A percentile compares a stretch with the other conserved stretches of the same genome.
Evolutionary conservation across 306 rosid genomes (phyloP).

Genomic region (Pterocarpus macrocarpus): DNA sequence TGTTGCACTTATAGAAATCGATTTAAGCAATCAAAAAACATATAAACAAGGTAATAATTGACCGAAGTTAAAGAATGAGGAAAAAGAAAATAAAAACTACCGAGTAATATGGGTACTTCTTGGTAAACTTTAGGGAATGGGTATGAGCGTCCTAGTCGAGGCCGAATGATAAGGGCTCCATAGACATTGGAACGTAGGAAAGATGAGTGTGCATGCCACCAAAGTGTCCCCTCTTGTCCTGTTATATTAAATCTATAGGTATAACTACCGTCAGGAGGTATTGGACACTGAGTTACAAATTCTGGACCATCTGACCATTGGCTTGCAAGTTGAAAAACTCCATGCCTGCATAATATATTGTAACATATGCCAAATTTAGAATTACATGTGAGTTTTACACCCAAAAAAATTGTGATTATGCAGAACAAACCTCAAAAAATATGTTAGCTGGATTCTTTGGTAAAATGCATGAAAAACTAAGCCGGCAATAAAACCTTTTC

Average conservation of each 20-base stretch:
- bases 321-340: constrained; percentile 60
- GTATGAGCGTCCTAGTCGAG: constrained; percentile 43
- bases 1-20: neutral
- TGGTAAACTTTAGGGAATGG: constrained; percentile 56
- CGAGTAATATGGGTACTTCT: constrained; percentile 66
- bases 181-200: constrained; percentile 72
- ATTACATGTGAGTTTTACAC: neutral
- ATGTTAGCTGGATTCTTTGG: neutral
- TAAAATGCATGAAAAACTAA: neutral
- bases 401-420: too few relatives aligned
- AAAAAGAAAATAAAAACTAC: constrained; percentile 9
- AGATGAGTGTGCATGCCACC: constrained; percentile 80
- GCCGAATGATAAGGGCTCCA: constrained; percentile 71
- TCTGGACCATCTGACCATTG: constrained; percentile 85
- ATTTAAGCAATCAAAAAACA: neutral
- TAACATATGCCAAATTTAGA: neutral
- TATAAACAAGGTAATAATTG: neutral
- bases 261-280: constrained; percentile 52
- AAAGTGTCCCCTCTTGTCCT: constrained; percentile 80
- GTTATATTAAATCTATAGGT: constrained; percentile 62
- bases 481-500: neutral
- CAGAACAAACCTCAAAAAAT: neutral
- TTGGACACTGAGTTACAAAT: constrained; percentile 76
- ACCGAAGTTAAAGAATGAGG: neutral
- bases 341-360: constrained; percentile 66